Base-by-base conservation (phyloP, 2,329 filamentous ascomycete genomes). In the Aspergillus sp. region DNA sequence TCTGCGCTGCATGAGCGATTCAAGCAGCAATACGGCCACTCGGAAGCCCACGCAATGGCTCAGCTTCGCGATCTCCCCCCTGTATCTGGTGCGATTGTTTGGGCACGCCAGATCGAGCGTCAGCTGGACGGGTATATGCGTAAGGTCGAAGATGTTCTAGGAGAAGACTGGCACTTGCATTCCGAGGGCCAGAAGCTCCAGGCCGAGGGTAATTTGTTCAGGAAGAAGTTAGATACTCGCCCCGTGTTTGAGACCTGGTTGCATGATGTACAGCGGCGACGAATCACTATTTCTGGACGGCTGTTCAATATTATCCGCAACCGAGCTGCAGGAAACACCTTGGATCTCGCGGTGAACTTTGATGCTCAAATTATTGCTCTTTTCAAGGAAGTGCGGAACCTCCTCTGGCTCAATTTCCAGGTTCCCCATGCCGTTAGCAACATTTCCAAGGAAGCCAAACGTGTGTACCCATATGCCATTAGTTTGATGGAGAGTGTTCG, bases 401-500 rank as follows among this genome's bases (percentile, higher is more conserved):
- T 99, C 43, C 87, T 91, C 12, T 99, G 95, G 93, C 87, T 96
- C 61, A 95, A 91, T 64, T 99, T 92, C 73, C 89, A 91, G 56
- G 91, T 99, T 22, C 96, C 96, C 8, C 95, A 99, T 74, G 87
- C 90, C 13, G 91, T 99, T 69, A 96, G 89, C 75, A 98, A 91
- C 62, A 91, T 96, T 53, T 96, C 96, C 1, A 99, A 98, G 74
- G 95, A 99, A 72, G 96, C 95, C n/a, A 96, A 97, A 76, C 86
- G 95, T 53, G 95, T 99, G 4, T 99, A 99, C 67, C 95, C 95
- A 0, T 99, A 96, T 69, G 95, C 96, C 22, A 93, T 99, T 63
- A 98, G 93, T 70, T 78, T 99, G 64, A 99, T 99, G 92, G 95
- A 99, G 77, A 98, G 92, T 68, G 91, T 98, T n/a, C 86, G 93